A percentile compares a stretch with the other conserved stretches of the same genome.
Conservation (phyloP, 1,284 basidiomycete genomes). For the Malassezia nana region DNA sequence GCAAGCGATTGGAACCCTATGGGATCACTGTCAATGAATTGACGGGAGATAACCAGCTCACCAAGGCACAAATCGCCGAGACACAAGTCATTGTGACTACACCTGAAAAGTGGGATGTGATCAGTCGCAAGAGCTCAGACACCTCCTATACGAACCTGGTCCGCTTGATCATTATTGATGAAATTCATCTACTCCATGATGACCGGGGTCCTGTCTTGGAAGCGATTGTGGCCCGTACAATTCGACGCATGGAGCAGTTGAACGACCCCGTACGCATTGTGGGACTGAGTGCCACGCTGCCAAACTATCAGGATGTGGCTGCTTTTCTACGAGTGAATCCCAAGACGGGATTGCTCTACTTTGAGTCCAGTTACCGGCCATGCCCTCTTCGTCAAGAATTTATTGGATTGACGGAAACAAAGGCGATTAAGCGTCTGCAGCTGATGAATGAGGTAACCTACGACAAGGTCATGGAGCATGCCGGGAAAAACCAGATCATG, state of each 20-base stretch:
- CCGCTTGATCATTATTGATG: slow-evolving; percentile 91
- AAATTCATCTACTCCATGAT: slow-evolving; percentile 94
- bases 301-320: slow-evolving; percentile 98
- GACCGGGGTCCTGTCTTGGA: slow-evolving; percentile 96
- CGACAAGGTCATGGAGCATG: slow-evolving; percentile 60
- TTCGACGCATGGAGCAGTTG: slow-evolving; percentile 75
- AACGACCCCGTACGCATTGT: slow-evolving; percentile 81
- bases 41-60: slow-evolving; percentile 95
- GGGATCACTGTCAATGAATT: slow-evolving; percentile 86
- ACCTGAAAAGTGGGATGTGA: slow-evolving; percentile 94
- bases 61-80: slow-evolving; percentile 91
- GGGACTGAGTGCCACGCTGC: slow-evolving; percentile 88
- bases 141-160: slow-evolving; percentile 96
- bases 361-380: slow-evolving; percentile 79
- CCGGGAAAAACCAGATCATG: slow-evolving; percentile 51
- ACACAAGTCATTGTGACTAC: slow-evolving; percentile 99
- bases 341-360: slow-evolving; percentile 88
- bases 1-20: slow-evolving; percentile 66
- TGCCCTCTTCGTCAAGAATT: slow-evolving; percentile 94
- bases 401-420: slow-evolving; percentile 96
- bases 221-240: slow-evolving; percentile 79
- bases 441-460: slow-evolving; percentile 99
- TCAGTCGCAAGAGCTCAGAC: slow-evolving; percentile 94
- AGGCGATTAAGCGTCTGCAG: slow-evolving; percentile 95
- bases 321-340: slow-evolving; percentile 92